phyloP scores from a whole-genome alignment of 1,284 basidiomycete species.

The Xerocomus amazonicus region DNA sequence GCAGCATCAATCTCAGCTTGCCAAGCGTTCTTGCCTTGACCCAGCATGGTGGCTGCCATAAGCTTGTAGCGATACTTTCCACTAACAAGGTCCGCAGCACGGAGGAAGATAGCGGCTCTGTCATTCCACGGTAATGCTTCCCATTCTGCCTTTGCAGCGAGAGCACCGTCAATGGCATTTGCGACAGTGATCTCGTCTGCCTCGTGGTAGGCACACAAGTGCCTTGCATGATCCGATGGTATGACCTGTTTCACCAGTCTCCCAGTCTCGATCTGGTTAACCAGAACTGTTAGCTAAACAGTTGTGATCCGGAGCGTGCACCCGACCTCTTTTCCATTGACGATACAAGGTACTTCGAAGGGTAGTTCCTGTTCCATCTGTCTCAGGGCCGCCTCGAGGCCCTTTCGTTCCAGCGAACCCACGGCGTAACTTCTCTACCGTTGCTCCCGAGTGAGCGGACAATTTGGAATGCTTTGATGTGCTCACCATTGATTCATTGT shows the following conservation, averaged over 20 bases:
- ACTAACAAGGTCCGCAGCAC: constrained; percentile 91
- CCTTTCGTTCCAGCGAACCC: constrained; percentile 77
- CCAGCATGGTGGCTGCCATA: constrained; percentile 95
- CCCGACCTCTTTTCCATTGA: constrained; percentile 86
- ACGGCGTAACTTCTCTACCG: constrained; percentile 64
- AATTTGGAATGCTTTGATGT: neutral
- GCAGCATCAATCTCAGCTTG: constrained; percentile 99
- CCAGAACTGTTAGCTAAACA: constrained; percentile 2
- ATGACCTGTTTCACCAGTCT: constrained; percentile 76
- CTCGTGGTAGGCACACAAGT: constrained; percentile 87
- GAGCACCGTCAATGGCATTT: constrained; percentile 84
- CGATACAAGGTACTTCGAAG: constrained; percentile 88
- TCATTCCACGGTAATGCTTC: constrained; percentile 95
- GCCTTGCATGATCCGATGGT: constrained; percentile 79
- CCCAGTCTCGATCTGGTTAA: constrained; percentile 75
- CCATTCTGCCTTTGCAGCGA: constrained; percentile 86
- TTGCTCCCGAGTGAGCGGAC: constrained; percentile 1
- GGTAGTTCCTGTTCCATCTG: constrained; percentile 83
- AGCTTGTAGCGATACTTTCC: constrained; percentile 94
- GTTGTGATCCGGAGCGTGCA: neutral
- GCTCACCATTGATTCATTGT: constrained; percentile 91
- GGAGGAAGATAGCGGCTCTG: constrained; percentile 95
- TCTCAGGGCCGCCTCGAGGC: constrained; percentile 70
- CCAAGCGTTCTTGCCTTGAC: constrained; percentile 99
- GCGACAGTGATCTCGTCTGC: constrained; percentile 76